These are phyloP conservation scores for Ashbya aceris DNA, from an alignment of 1,139 yeast species.

Conservation along the genomic window DNA sequence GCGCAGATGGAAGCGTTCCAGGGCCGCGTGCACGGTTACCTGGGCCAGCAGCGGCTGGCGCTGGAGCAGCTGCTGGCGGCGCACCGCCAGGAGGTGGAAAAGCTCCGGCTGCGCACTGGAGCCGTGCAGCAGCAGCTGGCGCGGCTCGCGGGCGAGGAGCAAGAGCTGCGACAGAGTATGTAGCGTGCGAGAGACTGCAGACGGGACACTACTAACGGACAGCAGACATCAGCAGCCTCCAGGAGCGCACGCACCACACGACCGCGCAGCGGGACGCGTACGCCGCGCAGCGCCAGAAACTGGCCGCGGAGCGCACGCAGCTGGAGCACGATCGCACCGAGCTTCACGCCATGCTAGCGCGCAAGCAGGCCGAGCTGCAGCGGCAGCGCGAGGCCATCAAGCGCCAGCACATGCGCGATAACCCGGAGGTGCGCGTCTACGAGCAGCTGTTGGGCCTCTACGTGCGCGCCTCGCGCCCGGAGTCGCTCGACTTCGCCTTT, in stretches of 20 bases:
- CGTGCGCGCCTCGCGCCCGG: constrained; percentile 18
- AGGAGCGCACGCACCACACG: constrained; percentile 13
- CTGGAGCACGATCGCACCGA: constrained; percentile 16
- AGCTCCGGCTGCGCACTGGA: constrained; percentile 11
- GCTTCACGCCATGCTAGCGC: constrained; percentile 15
- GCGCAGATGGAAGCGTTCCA: constrained; percentile 22
- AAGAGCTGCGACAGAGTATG: constrained; percentile 15
- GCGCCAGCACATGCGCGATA: constrained; percentile 19
- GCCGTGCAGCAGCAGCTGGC: constrained; percentile 23
- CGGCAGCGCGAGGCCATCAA: constrained; percentile 16
- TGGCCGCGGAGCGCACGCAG: constrained; percentile 13
- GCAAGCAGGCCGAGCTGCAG: constrained; percentile 21
- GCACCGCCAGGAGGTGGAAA: constrained; percentile 15
- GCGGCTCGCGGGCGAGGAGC: constrained; percentile 29
- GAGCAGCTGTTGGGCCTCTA: constrained; percentile 22
- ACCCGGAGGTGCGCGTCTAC: constrained; percentile 22
- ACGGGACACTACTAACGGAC: neutral
- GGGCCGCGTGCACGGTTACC: constrained; percentile 18
- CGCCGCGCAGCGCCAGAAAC: constrained; percentile 14
- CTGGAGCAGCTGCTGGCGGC: constrained; percentile 18
- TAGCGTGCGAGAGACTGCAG: neutral
- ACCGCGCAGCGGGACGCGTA: constrained; percentile 17
- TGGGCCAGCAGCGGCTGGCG: constrained; percentile 20
- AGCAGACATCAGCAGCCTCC: neutral
- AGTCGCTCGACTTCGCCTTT: constrained; percentile 19